Percentiles rank a stretch among this genome's conserved stretches.
These are phyloP conservation scores for Carex littledalei DNA, from an alignment of 176 grass and related monocot genomes.

Conservation along the genomic window DNA sequence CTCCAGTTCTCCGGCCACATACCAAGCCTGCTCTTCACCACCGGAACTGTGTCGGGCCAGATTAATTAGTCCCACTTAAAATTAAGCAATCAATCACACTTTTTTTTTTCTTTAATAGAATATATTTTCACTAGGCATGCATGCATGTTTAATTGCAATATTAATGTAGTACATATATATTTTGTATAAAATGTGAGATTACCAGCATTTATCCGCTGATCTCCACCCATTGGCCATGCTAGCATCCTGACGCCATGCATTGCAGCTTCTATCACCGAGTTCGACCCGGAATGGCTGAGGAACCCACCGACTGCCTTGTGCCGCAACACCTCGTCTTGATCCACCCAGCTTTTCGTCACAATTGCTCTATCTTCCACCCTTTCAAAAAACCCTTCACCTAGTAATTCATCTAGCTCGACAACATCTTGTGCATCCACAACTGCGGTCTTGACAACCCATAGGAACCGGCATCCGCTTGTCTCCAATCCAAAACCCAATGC, in stretches of 20 bases:
- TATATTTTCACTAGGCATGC: neutral
- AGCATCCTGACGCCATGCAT: constrained; percentile 43
- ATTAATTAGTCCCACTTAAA: neutral
- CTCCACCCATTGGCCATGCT: constrained; percentile 38
- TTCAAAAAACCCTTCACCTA: constrained; percentile 28
- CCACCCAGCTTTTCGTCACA: constrained; percentile 50
- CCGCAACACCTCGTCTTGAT: constrained; percentile 40
- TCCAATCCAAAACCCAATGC: constrained; percentile 48
- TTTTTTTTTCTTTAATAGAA: neutral
- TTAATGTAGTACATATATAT: no score
- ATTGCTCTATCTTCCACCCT: constrained; percentile 38
- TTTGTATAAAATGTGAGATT: no score
- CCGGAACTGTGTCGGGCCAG: neutral
- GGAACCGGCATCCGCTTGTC: constrained; percentile 40
- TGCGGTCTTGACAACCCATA: constrained; percentile 57
- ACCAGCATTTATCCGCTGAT: constrained; percentile 30
- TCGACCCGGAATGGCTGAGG: constrained; percentile 50
- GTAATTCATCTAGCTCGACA: constrained; percentile 18
- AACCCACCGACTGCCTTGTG: constrained; percentile 47
- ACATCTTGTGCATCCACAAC: constrained; percentile 37
- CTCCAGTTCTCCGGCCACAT: constrained; percentile 45
- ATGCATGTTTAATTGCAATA: neutral
- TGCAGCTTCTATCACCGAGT: constrained; percentile 35
- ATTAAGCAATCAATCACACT: neutral
- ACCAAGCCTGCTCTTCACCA: constrained; percentile 24